Evolutionary conservation across 208 protist genomes (phyloP).

Genomic region (Wallacemonas rigidus): DNA sequence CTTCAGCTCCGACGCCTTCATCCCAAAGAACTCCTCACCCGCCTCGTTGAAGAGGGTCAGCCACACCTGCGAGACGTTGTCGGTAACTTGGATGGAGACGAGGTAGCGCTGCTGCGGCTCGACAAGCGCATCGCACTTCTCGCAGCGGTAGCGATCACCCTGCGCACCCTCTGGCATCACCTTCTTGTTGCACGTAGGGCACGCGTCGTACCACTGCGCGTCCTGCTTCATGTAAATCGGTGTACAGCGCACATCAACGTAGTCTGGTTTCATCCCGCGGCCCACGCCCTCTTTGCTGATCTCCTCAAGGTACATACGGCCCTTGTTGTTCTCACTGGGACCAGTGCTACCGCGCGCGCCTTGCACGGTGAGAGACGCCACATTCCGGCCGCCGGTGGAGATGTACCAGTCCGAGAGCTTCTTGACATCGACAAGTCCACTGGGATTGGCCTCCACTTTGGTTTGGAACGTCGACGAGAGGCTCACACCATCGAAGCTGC

Average conservation of each 20-base stretch:
- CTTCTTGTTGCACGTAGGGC: constrained; percentile 92
- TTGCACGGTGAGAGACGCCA: constrained; percentile 70
- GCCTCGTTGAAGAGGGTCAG: constrained; percentile 92
- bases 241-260: constrained; percentile 87
- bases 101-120: constrained; percentile 85
- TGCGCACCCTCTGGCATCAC: constrained; percentile 79
- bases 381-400: constrained; percentile 79
- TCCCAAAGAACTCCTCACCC: constrained; percentile 87
- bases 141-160: constrained; percentile 81
- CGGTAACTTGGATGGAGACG: constrained; percentile 84
- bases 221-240: constrained; percentile 92
- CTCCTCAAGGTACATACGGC: constrained; percentile 87
- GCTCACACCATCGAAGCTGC: constrained; percentile 86
- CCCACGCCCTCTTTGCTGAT: constrained; percentile 78
- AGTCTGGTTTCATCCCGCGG: constrained; percentile 80
- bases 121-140: constrained; percentile 86
- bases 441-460: constrained; percentile 80
- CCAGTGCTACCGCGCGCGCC: constrained; percentile 31
- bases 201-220: constrained; percentile 90
- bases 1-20: constrained; percentile 85
- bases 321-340: constrained; percentile 62
- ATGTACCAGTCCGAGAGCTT: constrained; percentile 87
- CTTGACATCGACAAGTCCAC: constrained; percentile 76
- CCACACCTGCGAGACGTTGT: constrained; percentile 90
- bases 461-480: constrained; percentile 85